These are phyloP conservation scores for Ceratocystis albifundus DNA, from an alignment of 2,329 filamentous ascomycete species.

Conservation along the genomic window DNA sequence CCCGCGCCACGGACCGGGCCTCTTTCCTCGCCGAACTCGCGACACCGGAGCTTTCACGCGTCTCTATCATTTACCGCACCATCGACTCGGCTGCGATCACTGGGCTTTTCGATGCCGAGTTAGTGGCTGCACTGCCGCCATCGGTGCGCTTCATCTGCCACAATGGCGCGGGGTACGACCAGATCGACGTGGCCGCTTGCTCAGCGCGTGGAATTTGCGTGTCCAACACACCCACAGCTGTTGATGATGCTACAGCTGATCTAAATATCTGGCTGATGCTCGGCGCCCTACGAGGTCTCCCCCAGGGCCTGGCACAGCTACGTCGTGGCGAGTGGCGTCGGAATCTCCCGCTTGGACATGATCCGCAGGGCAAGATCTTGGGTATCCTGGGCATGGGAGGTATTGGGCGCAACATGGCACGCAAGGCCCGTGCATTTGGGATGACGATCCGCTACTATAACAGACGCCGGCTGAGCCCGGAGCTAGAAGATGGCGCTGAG, in stretches of 20 bases:
- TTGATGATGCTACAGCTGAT: conserved; percentile 76
- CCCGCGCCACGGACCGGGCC: conserved; percentile 48
- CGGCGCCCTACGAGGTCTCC: conserved; percentile 65
- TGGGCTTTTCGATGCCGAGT: conserved; percentile 57
- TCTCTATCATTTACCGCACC: conserved; percentile 57
- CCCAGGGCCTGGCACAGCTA: conserved; percentile 51
- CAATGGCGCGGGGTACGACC: conserved; percentile 73
- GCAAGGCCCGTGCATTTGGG: conserved; percentile 61
- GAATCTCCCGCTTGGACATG: conserved; percentile 52
- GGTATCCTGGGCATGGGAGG: conserved; percentile 81
- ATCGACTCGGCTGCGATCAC: conserved; percentile 54
- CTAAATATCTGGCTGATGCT: conserved; percentile 69
- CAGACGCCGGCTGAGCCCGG: conserved; percentile 46
- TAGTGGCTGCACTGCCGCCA: conserved; percentile 48
- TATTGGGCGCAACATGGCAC: conserved; percentile 66
- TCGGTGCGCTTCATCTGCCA: conserved; percentile 48
- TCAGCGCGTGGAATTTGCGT: conserved; percentile 54
- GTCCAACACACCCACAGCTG: conserved; percentile 69
- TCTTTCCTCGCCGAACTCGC: conserved; percentile 60
- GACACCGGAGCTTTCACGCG: conserved; percentile 53
- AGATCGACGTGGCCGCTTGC: conserved; percentile 63
- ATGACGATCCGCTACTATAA: conserved; percentile 70
- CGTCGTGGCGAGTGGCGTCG: conserved; percentile 59
- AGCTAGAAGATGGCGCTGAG: conserved; percentile 46
- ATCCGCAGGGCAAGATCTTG: conserved; percentile 65